These are phyloP conservation scores for Penicillium sp. DNA, from an alignment of 2,329 filamentous ascomycete genomes.

Conservation along the genomic window DNA sequence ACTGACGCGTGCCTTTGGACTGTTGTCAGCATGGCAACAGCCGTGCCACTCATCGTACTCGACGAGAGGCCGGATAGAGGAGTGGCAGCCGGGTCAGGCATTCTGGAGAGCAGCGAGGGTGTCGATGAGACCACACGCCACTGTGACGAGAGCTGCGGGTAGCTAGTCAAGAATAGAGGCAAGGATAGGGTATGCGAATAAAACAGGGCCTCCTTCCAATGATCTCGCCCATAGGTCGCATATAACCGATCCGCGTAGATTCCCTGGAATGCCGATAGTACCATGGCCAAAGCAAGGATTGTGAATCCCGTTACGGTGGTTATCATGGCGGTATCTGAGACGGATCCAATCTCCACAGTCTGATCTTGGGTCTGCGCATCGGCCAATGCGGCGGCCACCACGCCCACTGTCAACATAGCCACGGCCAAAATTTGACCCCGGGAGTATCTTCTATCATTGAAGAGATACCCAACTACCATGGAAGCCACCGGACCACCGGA, in stretches of 20 bases:
- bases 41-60: conserved; percentile 3
- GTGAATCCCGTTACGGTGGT: conserved; percentile 62
- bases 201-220: conserved; percentile 95
- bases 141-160: conserved; percentile 36
- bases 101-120: conserved; percentile 30
- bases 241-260: conserved; percentile 93
- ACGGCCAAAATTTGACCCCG: conserved; percentile 78
- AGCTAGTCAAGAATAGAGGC: conserved; percentile 44
- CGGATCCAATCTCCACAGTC: conserved; percentile 40
- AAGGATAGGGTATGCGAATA: conserved; percentile 66
- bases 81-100: conserved; percentile 7
- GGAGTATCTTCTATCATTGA: conserved; percentile 75
- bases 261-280: conserved; percentile 90
- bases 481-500: conserved; percentile 96
- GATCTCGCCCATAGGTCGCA: conserved; percentile 69
- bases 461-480: conserved; percentile 83
- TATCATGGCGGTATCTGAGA: conserved; percentile 30
- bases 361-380: conserved; percentile 76
- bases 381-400: conserved; percentile 83
- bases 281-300: conserved; percentile 82
- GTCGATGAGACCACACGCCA: conserved; percentile 36
- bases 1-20: conserved; percentile 22
- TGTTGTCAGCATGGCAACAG: conserved; percentile 10
- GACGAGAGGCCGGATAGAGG: background rate
- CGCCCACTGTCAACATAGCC: conserved; percentile 75